Evolutionary conservation across 805 yeast species (phyloP), one percentile per base, ranked within the genome.

Genomic region (Danielia oregonensis): DNA sequence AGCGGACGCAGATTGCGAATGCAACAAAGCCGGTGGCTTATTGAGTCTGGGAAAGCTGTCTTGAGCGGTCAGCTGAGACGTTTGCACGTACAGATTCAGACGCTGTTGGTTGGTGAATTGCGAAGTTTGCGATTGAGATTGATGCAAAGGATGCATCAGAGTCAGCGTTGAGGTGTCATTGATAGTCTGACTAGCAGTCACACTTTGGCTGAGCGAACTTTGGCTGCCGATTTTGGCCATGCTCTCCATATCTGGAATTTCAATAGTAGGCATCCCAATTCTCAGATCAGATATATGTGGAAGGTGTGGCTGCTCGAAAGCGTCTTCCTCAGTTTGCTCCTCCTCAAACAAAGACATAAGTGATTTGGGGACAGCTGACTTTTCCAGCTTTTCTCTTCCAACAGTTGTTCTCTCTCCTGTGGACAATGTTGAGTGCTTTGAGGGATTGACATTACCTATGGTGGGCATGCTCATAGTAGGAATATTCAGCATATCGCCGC

Each of bases 171-270:
- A n/a, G n/a, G n/a, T n/a, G n/a, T n/a, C n/a, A n/a, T n/a, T n/a
- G n/a, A n/a, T n/a, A n/a, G n/a, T n/a, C n/a, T n/a, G n/a, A n/a
- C n/a, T n/a, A n/a, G n/a, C n/a, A n/a, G n/a, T n/a, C n/a, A n/a
- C n/a, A 19, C 22, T 19, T 9, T 19, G 22, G 22, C 9, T 19
- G 6, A 6, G 9, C 6, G 9, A 9, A 6, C 6, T 14, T 4
- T 21, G 26, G 26, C 42, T 32, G 11, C 47, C 37, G 26, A 55
- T 52, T 12, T 51, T 51, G 6, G 61, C 52, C 28, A 65, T 35
- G 21, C 59, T 58, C 32, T 75, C 81, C 72, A 80, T 76, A 42
- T 72, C 78, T 4, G 91, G 91, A 26, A 83, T 84, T 52, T 82
- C 89, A 18, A 73, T 74, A 2, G 82, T 68, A 2, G 86, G 82